Evolutionary conservation across 179 eudicot genomes (phyloP).

Genomic region (Sideroxylon spinosum): DNA sequence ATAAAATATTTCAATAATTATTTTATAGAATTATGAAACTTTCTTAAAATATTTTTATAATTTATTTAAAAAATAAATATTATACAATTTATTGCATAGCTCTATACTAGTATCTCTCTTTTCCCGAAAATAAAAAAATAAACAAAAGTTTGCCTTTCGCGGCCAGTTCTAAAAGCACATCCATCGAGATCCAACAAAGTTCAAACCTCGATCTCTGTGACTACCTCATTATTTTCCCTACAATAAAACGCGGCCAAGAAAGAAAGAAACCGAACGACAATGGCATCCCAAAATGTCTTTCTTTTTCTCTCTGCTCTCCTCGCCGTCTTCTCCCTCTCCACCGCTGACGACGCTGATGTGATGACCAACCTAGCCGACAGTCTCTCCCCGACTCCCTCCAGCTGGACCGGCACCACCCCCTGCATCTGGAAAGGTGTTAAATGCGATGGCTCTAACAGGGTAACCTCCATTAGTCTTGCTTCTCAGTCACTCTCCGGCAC

Average conservation of each 20-base stretch:
- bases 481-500: constrained; percentile 39
- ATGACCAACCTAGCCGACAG: constrained; percentile 34
- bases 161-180: too few species aligned
- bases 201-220: not conserved
- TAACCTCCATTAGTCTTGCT: constrained; percentile 40
- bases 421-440: constrained; percentile 40
- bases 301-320: constrained; percentile 22
- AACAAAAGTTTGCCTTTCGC: too few species aligned
- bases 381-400: constrained; percentile 32
- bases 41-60: too few species aligned
- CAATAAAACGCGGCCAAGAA: not conserved
- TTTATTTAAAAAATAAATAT: too few species aligned
- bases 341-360: constrained; percentile 32
- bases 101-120: too few species aligned
- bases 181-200: too few species aligned
- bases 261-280: not conserved
- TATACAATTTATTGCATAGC: too few species aligned
- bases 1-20: too few species aligned
- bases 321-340: constrained; percentile 25
- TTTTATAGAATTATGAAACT: too few species aligned
- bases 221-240: not conserved
- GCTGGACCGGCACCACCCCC: constrained; percentile 34
- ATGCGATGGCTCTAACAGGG: constrained; percentile 31
- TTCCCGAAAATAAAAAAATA: too few species aligned
- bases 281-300: constrained; percentile 3